phyloP scores from a whole-genome alignment of 2,329 filamentous ascomycete species.

The Exophiala dermatitidis region DNA sequence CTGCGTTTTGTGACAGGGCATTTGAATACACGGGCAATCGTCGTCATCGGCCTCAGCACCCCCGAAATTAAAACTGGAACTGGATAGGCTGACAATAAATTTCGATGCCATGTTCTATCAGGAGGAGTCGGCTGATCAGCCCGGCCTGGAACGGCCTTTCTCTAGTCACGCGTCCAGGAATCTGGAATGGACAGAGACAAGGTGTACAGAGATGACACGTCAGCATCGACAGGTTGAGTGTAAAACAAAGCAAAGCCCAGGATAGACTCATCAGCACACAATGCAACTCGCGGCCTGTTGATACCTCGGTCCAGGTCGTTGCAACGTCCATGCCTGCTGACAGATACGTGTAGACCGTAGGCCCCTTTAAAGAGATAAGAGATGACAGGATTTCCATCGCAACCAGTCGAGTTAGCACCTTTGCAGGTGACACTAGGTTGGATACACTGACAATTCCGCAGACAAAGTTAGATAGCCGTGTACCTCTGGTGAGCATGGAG shows the following conservation, averaged over 20 bases:
- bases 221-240: not conserved
- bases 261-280: not conserved
- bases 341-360: not conserved
- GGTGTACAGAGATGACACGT: slow-evolving; percentile 2
- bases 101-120: no score
- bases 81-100: no score
- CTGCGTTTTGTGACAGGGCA: no score
- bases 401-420: not conserved
- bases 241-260: not conserved
- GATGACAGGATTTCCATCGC: not conserved
- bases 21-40: no score
- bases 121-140: not conserved
- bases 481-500: not conserved
- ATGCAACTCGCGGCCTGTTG: not conserved
- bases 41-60: no score
- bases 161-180: not conserved
- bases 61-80: no score
- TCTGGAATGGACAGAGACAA: not conserved
- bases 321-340: not conserved
- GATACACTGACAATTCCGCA: not conserved
- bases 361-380: not conserved
- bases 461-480: not conserved
- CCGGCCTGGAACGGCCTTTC: not conserved
- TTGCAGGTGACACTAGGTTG: not conserved
- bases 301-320: not conserved